Percentiles rank a stretch among this genome's conserved stretches.
Evolutionary conservation across 2,329 filamentous ascomycete genomes (phyloP).

Genomic region (Anisogramma anomala): DNA sequence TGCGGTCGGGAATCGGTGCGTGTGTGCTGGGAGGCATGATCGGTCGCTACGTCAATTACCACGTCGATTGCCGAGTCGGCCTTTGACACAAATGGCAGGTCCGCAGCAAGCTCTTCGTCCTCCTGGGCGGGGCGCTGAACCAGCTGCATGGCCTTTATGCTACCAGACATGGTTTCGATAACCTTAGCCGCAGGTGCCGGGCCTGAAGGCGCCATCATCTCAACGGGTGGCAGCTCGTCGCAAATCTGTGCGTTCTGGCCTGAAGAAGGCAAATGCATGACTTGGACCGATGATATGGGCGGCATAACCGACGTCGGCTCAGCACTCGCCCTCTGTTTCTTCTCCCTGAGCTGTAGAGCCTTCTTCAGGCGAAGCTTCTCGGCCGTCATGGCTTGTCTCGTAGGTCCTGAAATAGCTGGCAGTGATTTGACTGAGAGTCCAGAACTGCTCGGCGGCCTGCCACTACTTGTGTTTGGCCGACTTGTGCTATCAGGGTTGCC

Average conservation of each 20-base stretch:
- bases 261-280: no score
- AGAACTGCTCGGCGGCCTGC: conserved; percentile 32
- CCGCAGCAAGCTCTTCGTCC: conserved; percentile 18
- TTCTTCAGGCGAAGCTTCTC: conserved; percentile 92
- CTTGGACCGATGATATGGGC: no score
- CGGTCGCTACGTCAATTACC: conserved; percentile 34
- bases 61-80: conserved; percentile 46
- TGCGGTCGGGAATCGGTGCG: conserved; percentile 46
- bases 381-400: conserved; percentile 53
- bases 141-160: conserved; percentile 9
- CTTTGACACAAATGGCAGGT: conserved; percentile 30
- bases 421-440: conserved; percentile 31
- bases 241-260: no score
- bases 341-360: conserved; percentile 80
- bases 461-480: conserved; percentile 25
- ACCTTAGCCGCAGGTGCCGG: conserved; percentile 21
- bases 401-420: conserved; percentile 23
- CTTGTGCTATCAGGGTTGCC: conserved; percentile 25
- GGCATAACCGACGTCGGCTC: conserved; percentile 20
- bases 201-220: conserved; percentile 11
- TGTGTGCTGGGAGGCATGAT: conserved; percentile 35
- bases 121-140: conserved; percentile 12
- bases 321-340: conserved; percentile 45
- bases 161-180: conserved; percentile 23
- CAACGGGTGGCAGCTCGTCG: no score